These are phyloP conservation scores for Porcisia hertigi DNA, from an alignment of 208 protist species.

Conservation along the genomic window DNA sequence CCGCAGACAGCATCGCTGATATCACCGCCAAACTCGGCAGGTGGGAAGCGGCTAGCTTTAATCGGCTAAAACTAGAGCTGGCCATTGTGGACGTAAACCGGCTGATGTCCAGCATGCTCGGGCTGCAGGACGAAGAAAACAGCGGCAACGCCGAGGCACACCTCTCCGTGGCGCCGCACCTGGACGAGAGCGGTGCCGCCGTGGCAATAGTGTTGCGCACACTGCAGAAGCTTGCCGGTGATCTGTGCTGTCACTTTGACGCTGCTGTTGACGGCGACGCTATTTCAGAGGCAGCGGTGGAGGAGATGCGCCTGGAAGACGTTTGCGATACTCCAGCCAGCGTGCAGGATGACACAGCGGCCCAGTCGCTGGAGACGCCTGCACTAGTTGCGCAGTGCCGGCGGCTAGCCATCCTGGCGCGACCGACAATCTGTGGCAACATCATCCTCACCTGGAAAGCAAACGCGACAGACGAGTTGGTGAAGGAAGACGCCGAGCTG, in stretches of 20 bases:
- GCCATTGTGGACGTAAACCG: slow-evolving; percentile 70
- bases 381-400: slow-evolving; percentile 42
- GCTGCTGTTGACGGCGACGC: slow-evolving; percentile 11
- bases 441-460: slow-evolving; percentile 38
- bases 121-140: slow-evolving; percentile 36
- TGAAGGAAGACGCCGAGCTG: slow-evolving; percentile 25
- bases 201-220: slow-evolving; percentile 54
- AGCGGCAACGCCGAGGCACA: slow-evolving; percentile 4
- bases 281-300: slow-evolving; percentile 9
- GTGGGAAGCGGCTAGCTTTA: slow-evolving; percentile 83
- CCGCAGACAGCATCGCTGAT: slow-evolving; percentile 68
- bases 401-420: slow-evolving; percentile 34
- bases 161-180: slow-evolving; percentile 52
- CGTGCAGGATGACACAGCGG: slow-evolving; percentile 20
- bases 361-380: slow-evolving; percentile 20
- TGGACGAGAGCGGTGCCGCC: slow-evolving; percentile 35
- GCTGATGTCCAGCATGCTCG: slow-evolving; percentile 59
- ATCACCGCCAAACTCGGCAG: slow-evolving; percentile 67
- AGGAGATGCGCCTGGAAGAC: slow-evolving; percentile 13
- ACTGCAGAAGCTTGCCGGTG: slow-evolving; percentile 58
- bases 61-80: slow-evolving; percentile 77
- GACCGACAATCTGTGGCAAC: slow-evolving; percentile 37
- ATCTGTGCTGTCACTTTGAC: slow-evolving; percentile 50
- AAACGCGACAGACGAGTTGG: slow-evolving; percentile 27
- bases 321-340: background rate